Conservation (phyloP, 139 green algal species). For the Trebouxia sp. region DNA sequence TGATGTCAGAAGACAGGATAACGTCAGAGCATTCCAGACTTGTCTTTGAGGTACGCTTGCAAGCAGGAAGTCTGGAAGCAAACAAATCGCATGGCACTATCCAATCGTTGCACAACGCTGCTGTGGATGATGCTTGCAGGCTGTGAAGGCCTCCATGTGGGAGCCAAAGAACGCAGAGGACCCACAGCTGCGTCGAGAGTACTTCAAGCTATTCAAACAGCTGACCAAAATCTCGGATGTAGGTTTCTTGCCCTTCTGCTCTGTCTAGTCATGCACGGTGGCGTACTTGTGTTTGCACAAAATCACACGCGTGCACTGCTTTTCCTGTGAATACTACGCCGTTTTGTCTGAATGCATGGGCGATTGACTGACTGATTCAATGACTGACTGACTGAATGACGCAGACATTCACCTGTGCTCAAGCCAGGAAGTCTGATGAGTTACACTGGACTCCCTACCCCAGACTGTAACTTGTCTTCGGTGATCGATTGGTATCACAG, state of each 20-base stretch:
- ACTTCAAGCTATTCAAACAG: conserved; percentile 46
- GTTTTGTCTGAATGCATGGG: no score
- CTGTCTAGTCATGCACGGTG: background rate
- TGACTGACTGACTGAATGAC: no score
- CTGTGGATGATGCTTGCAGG: conserved; percentile 7
- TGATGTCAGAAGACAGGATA: conserved; percentile 51
- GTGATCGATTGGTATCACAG: no score
- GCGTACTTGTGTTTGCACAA: background rate
- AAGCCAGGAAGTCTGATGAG: no score
- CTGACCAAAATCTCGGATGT: conserved; percentile 42
- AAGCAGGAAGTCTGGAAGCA: background rate
- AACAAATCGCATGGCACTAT: background rate
- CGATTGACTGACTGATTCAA: no score
- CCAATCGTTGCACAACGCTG: background rate
- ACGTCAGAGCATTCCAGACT: conserved; percentile 29
- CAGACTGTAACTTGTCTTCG: no score
- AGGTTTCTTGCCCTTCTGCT: background rate
- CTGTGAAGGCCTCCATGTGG: conserved; percentile 44
- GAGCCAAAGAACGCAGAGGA: conserved; percentile 32
- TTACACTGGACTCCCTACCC: no score
- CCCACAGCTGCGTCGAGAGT: conserved; percentile 40
- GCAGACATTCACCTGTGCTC: no score
- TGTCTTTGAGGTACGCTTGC: conserved; percentile 38
- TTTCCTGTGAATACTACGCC: no score
- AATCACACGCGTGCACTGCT: no score